Conservation (phyloP, 768 basidiomycete genomes). For the Trametes gibbosa region DNA sequence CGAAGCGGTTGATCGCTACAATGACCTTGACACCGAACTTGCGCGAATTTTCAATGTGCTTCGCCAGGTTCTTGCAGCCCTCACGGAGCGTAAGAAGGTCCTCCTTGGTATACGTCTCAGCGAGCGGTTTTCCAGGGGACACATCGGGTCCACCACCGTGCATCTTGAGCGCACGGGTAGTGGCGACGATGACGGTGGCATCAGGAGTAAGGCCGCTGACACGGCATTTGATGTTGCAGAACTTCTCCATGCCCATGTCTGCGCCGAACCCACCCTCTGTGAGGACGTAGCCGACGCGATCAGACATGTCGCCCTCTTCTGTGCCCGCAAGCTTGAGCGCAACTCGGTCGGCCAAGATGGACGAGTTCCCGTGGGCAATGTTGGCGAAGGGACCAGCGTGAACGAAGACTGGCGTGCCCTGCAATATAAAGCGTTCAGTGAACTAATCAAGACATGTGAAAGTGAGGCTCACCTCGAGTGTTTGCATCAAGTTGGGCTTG, state of each 20-base stretch:
- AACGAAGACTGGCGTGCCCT: constrained; percentile 98
- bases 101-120: constrained; percentile 92
- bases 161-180: constrained; percentile 98
- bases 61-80: constrained; percentile 89
- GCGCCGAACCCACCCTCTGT: constrained; percentile 99
- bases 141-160: constrained; percentile 98
- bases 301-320: constrained; percentile 82
- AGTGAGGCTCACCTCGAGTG: constrained; percentile 61
- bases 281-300: constrained; percentile 89
- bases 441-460: background rate
- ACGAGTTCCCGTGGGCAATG: constrained; percentile 98
- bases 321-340: constrained; percentile 96
- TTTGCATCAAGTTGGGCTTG: constrained; percentile 99
- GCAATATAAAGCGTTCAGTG: background rate
- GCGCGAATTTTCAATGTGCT: constrained; percentile 91
- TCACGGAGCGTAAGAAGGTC: constrained; percentile 85
- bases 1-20: constrained; percentile 92
- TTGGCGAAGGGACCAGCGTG: constrained; percentile 99
- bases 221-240: constrained; percentile 99
- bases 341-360: constrained; percentile 95
- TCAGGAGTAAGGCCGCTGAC: constrained; percentile 90
- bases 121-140: constrained; percentile 90
- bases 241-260: constrained; percentile 99
- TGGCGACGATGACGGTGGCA: constrained; percentile 94
- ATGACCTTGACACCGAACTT: constrained; percentile 97